Base-by-base conservation (phyloP, 768 basidiomycete genomes). In the Chlorophyllum brunneum region DNA sequence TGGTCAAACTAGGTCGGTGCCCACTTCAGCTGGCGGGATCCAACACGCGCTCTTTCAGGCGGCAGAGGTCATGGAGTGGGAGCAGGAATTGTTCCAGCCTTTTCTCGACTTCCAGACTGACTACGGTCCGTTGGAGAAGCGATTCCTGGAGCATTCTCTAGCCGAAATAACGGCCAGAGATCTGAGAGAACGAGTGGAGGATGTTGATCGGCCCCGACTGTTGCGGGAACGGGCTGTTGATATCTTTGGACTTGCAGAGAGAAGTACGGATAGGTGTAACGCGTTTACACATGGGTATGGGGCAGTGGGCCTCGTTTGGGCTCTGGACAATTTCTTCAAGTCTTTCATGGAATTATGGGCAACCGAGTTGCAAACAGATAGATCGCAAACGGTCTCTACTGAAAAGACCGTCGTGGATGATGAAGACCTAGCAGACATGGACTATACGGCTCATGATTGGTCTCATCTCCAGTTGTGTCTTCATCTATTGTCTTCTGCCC, bases 361-460 rank as follows among this genome's bases (percentile, higher is more conserved):
- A 11, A 72, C 73, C 7, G 75, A 80, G 48, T 65, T 86, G 48
- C 72, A 70, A 33, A 65, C 67, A 33, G 71, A 73, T 54, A 58
- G 61, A 4, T 63, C 67, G 16, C 49, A 63, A 23, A 64, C 70
- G 3, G 58, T 70, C 26, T 62, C 64, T 11, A 57, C 58, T 18
- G 59, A 39, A 20, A 66, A 56, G 55, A 63, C 48, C 29, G 67
- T 55, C 41, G 65, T 47, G 10, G 70, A 80, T 1, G 78, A 73
- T 27, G 79, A 79, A 48, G 92, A 92, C 44, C 72, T 94, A 30
- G 81, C 82, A 0, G 87, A 87, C 61, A 68, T 91, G 55, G 91
- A 98, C 68, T 98, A 97, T 61, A 85, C 88, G 2, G 71, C 85
- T 3, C 83, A 92, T 51, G 95, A 98, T 66, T 97, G 93, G 92